A percentile compares a stretch with the other conserved stretches of the same genome.
phyloP scores from a whole-genome alignment of 768 basidiomycete species.

The Lactarius sanguifluus region DNA sequence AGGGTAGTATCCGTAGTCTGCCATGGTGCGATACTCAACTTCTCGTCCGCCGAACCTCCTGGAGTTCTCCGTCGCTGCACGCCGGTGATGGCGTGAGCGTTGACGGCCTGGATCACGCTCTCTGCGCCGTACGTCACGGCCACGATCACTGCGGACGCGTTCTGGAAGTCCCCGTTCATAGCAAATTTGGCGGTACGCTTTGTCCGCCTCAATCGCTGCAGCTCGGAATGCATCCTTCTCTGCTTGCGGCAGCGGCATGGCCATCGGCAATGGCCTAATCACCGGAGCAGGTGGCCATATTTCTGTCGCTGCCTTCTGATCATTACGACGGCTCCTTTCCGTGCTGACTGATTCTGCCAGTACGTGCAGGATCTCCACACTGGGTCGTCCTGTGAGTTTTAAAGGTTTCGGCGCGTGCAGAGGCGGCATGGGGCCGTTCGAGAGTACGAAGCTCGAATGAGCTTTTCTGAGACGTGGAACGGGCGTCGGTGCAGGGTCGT shows the following conservation, averaged over 20 bases:
- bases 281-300: constrained; percentile 20
- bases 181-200: not conserved
- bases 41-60: constrained; percentile 13
- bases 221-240: constrained; percentile 10
- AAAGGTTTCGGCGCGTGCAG: constrained; percentile 17
- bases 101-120: constrained; percentile 11
- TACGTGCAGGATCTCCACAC: not conserved
- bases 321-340: not conserved
- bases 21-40: constrained; percentile 17
- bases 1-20: constrained; percentile 16
- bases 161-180: constrained; percentile 12
- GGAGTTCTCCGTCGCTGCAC: constrained; percentile 18
- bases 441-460: constrained; percentile 17
- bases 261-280: constrained; percentile 4
- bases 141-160: constrained; percentile 5
- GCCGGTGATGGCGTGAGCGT: constrained; percentile 17
- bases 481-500: not conserved
- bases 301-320: not conserved
- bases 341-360: not conserved
- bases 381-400: constrained; percentile 2
- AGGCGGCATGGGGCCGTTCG: not conserved
- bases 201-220: constrained; percentile 14
- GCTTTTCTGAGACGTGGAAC: constrained; percentile 17
- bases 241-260: not conserved
- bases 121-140: not conserved